Evolutionary conservation across 148 eudicot genomes (phyloP).

Genomic region (Mesembryanthemum crystallinum): DNA sequence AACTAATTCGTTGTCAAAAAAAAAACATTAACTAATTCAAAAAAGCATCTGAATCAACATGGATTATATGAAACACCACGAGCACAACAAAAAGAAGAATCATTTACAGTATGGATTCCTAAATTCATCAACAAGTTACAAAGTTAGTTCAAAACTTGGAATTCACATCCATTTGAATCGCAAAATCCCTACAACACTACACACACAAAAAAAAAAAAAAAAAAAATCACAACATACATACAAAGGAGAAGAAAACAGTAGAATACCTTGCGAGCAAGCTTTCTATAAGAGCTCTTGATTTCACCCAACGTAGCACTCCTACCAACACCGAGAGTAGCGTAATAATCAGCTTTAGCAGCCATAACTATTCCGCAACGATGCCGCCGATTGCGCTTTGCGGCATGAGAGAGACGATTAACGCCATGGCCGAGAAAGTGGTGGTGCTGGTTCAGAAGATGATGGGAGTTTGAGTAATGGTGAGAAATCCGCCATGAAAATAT

Average conservation of each 20-base stretch:
- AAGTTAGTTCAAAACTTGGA: too few relatives aligned
- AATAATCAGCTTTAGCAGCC: slow-evolving; percentile 49
- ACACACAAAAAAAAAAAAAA: too few relatives aligned
- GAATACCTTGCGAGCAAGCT: slow-evolving; percentile 82
- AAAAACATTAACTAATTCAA: too few relatives aligned
- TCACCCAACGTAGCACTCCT: slow-evolving; percentile 64
- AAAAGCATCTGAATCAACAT: too few relatives aligned
- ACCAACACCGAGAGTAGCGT: slow-evolving; percentile 49
- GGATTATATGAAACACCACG: too few relatives aligned
- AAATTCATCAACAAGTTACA: too few relatives aligned
- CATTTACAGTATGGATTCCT: too few relatives aligned
- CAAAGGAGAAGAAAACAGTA: neutral
- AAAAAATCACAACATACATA: neutral
- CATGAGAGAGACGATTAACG: neutral
- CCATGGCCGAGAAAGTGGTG: slow-evolving; percentile 14
- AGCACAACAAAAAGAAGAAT: too few relatives aligned
- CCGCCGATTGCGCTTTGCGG: neutral
- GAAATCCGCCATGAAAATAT: slow-evolving; percentile 5
- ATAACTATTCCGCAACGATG: slow-evolving; percentile 11
- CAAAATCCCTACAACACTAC: neutral
- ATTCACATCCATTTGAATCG: neutral
- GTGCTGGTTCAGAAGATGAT: neutral
- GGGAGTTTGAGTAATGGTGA: neutral
- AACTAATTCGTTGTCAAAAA: too few relatives aligned
- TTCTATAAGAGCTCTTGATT: slow-evolving; percentile 69